A percentile compares a stretch with the other conserved stretches of the same genome.
Evolutionary conservation across 2,329 filamentous ascomycete genomes (phyloP).

Genomic region (Scopulariopsis brevicaulis): DNA sequence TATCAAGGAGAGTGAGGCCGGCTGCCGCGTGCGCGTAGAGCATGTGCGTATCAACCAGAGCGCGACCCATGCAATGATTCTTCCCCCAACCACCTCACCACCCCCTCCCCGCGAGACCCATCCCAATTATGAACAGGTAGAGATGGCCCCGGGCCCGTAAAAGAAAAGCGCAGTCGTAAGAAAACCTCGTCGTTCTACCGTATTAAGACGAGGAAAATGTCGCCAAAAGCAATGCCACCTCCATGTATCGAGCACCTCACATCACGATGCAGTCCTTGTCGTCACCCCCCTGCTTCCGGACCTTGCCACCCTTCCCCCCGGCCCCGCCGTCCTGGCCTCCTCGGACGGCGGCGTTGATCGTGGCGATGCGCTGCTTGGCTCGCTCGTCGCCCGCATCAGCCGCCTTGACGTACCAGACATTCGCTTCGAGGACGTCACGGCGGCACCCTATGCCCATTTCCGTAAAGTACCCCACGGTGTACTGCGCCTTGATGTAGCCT

Average conservation of each 20-base stretch:
- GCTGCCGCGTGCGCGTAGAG: background rate
- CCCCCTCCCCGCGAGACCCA: background rate
- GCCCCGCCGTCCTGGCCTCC: conserved; percentile 43
- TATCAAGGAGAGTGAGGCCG: background rate
- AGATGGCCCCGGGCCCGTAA: background rate
- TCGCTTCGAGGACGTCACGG: conserved; percentile 88
- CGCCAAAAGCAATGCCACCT: background rate
- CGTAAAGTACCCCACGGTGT: conserved; percentile 92
- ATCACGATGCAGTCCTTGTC: conserved; percentile 49
- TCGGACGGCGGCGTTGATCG: conserved; percentile 73
- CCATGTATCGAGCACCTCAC: conserved; percentile 28
- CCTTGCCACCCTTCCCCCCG: conserved; percentile 29
- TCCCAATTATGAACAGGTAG: background rate
- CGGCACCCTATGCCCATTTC: conserved; percentile 97
- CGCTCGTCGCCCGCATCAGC: conserved; percentile 86
- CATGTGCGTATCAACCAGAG: background rate
- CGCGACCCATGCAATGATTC: background rate
- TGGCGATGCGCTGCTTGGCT: conserved; percentile 74
- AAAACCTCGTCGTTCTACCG: background rate
- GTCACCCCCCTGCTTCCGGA: conserved; percentile 39
- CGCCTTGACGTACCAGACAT: conserved; percentile 96
- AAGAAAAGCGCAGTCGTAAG: background rate
- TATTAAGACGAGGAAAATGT: background rate
- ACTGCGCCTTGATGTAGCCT: conserved; percentile 71
- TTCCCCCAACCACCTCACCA: background rate